phyloP scores from a whole-genome alignment of 2,329 filamentous ascomycete genomes.

The Pseudogymnoascus sp. region DNA sequence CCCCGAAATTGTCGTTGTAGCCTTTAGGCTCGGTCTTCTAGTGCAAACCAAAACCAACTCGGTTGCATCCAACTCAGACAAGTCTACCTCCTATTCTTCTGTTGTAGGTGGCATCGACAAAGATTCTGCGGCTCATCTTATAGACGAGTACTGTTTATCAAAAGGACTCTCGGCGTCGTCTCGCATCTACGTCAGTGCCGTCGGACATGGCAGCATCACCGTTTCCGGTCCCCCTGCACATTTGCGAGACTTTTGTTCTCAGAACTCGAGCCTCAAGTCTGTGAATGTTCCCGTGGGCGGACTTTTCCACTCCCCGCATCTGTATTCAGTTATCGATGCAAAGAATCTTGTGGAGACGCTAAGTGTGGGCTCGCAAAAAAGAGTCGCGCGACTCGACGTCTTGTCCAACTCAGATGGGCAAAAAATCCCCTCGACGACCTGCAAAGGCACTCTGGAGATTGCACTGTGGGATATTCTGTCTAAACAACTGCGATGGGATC shows the following conservation, averaged over 20 bases:
- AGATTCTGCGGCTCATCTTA: constrained; percentile 43
- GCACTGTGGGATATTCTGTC: no score
- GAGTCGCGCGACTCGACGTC: no score
- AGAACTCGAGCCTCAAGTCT: constrained; percentile 10
- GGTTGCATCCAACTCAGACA: constrained; percentile 10
- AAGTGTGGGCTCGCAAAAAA: no score
- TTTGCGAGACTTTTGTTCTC: no score
- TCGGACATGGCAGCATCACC: constrained; percentile 11
- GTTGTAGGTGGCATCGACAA: constrained; percentile 33
- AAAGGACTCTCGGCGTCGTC: constrained; percentile 18
- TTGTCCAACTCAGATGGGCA: no score
- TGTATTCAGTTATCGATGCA: constrained; percentile 14
- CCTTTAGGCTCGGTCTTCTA: constrained; percentile 26
- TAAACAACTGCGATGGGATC: constrained; percentile 35
- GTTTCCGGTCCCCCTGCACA: constrained; percentile 17
- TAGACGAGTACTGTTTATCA: constrained; percentile 28
- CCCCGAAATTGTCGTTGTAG: constrained; percentile 24
- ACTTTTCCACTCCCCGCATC: constrained; percentile 26
- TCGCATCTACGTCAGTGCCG: not conserved
- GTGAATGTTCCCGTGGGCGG: constrained; percentile 18
- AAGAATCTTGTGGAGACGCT: no score
- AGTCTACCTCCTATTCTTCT: constrained; percentile 24
- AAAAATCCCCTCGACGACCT: no score
- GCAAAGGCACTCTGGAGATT: no score
- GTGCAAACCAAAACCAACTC: constrained; percentile 9